phyloP scores from a whole-genome alignment of 768 basidiomycete genomes.

The Mycena alexandri region DNA sequence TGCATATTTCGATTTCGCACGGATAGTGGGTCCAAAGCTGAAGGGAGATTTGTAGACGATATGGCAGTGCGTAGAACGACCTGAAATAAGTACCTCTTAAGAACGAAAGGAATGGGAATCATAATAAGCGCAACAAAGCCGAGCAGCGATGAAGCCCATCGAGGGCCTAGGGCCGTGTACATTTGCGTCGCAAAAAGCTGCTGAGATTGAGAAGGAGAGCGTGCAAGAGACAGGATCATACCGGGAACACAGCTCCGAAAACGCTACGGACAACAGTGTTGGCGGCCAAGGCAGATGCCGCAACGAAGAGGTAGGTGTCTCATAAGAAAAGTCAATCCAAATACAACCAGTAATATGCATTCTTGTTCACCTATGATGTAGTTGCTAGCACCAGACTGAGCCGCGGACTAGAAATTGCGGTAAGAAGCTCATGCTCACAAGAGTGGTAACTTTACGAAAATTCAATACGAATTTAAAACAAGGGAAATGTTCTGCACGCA shows the following conservation, averaged over 20 bases:
- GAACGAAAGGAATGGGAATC: constrained; percentile 65
- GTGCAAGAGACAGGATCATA: constrained; percentile 37
- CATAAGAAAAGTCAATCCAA: neutral
- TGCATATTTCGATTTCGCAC: constrained; percentile 58
- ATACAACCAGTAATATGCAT: neutral
- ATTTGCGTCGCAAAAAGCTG: constrained; percentile 69
- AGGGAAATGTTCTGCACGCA: constrained; percentile 47
- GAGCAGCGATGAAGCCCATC: constrained; percentile 71
- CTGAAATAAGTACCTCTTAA: constrained; percentile 47
- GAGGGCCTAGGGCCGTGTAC: constrained; percentile 62
- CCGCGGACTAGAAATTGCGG: constrained; percentile 44
- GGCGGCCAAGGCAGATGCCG: constrained; percentile 70
- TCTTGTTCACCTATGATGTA: constrained; percentile 62
- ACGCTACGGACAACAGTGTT: constrained; percentile 66
- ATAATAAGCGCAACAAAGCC: constrained; percentile 64
- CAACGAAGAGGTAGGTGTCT: constrained; percentile 64
- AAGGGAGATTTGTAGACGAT: neutral
- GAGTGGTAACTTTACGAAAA: constrained; percentile 3
- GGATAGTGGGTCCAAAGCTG: constrained; percentile 58
- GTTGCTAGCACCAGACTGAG: constrained; percentile 57
- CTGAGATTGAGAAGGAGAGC: constrained; percentile 6
- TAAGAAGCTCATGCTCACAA: neutral
- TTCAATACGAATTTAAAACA: constrained; percentile 44
- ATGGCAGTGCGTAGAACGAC: too few species aligned
- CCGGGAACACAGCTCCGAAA: constrained; percentile 66